Percentiles rank a stretch among this genome's conserved stretches.
These are phyloP conservation scores for Stephania yunnanensis DNA, from an alignment of 164 flowering plant species.

Conservation along the genomic window DNA sequence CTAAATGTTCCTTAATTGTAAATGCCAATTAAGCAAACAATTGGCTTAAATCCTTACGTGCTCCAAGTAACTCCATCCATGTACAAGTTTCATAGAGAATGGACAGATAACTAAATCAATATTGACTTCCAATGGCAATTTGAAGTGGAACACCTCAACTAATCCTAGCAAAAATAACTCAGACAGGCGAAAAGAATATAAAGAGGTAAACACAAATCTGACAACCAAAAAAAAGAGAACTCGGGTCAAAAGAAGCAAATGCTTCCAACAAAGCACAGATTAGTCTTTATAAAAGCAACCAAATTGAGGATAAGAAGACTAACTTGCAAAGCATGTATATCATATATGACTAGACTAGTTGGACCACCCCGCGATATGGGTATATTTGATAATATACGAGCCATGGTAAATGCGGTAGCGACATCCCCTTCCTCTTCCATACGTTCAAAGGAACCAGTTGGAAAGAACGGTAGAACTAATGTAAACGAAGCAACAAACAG, in stretches of 20 bases:
- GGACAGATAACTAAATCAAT: neutral
- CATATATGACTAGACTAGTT: slow-evolving; percentile 87
- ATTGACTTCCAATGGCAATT: neutral
- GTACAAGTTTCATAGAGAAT: neutral
- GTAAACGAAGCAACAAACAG: slow-evolving; percentile 87
- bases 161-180: neutral
- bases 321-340: slow-evolving; percentile 97
- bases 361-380: slow-evolving; percentile 98
- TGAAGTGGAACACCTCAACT: neutral
- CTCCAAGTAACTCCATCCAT: neutral
- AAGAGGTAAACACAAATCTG: neutral
- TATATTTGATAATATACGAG: slow-evolving; percentile 80
- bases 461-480: slow-evolving; percentile 90
- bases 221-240: neutral
- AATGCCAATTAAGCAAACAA: neutral
- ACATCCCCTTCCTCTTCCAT: slow-evolving; percentile 99
- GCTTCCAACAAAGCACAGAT: neutral
- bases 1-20: neutral
- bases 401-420: slow-evolving; percentile 97
- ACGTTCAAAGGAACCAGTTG: slow-evolving; percentile 95
- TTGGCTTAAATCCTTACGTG: neutral
- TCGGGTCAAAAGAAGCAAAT: neutral
- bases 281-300: neutral
- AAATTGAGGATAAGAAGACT: slow-evolving; percentile 14
- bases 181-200: neutral